These are phyloP conservation scores for Gynostemma pentaphyllum DNA, from an alignment of 306 rosid species.

Conservation along the genomic window DNA sequence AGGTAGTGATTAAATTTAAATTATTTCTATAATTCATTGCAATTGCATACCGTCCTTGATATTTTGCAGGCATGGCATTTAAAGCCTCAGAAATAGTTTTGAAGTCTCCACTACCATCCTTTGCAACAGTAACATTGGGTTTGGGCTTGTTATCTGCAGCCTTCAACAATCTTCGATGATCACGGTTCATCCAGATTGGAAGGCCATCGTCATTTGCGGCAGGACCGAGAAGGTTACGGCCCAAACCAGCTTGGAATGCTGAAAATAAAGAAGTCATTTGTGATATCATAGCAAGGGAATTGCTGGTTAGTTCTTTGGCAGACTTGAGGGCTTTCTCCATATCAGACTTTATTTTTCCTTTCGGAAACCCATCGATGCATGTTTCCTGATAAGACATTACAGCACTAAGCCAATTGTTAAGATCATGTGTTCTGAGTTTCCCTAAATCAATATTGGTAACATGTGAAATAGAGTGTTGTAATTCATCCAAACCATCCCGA, in stretches of 20 bases:
- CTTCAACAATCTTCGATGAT: conserved; percentile 53
- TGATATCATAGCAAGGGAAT: conserved; percentile 53
- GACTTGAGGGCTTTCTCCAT: conserved; percentile 21
- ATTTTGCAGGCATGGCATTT: conserved; percentile 36
- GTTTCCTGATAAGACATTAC: conserved; percentile 63
- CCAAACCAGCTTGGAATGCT: conserved; percentile 9
- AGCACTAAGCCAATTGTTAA: conserved; percentile 79
- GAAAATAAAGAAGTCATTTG: conserved; percentile 27
- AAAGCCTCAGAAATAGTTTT: conserved; percentile 56
- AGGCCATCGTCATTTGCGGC: too few species aligned
- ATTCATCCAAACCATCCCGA: conserved; percentile 38
- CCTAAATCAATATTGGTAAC: not conserved
- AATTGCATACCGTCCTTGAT: conserved; percentile 54
- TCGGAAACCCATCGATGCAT: conserved; percentile 68
- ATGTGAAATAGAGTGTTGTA: conserved; percentile 19
- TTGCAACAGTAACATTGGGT: conserved; percentile 66
- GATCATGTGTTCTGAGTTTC: conserved; percentile 22
- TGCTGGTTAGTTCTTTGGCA: conserved; percentile 51
- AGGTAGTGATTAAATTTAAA: too few species aligned
- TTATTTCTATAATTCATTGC: too few species aligned
- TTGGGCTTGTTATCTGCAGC: conserved; percentile 32
- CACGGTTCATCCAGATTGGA: conserved; percentile 46
- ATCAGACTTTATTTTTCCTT: conserved; percentile 36
- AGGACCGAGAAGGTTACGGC: too few species aligned
- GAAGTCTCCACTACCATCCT: conserved; percentile 64